phyloP scores from a whole-genome alignment of 306 rosid genomes.

The Parietaria judaica region DNA sequence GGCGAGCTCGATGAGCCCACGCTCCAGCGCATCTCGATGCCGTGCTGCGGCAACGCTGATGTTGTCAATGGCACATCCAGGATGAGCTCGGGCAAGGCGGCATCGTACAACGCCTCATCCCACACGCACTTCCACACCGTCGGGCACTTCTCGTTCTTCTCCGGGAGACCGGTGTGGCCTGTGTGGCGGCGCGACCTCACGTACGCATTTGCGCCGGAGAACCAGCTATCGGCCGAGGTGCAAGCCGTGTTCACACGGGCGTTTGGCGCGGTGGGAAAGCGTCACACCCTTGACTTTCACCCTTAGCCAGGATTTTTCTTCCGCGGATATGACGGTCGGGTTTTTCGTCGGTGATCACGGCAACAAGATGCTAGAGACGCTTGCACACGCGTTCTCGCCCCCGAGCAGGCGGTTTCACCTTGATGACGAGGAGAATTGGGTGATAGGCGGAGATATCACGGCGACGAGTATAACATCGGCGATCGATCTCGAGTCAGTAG shows the following conservation, averaged over 20 bases:
- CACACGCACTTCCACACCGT: constrained; percentile 42
- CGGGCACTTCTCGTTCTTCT: constrained; percentile 53
- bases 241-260: constrained; percentile 52
- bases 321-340: constrained; percentile 54
- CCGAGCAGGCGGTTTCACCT: constrained; percentile 67
- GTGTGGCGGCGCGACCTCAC: constrained; percentile 32
- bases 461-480: constrained; percentile 33
- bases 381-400: constrained; percentile 87
- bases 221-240: constrained; percentile 23
- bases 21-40: constrained; percentile 31
- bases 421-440: constrained; percentile 68
- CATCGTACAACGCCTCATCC: not conserved
- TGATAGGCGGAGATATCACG: constrained; percentile 46
- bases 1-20: constrained; percentile 46
- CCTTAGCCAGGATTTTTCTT: constrained; percentile 8
- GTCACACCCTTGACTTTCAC: constrained; percentile 54
- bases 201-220: constrained; percentile 46
- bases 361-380: constrained; percentile 66
- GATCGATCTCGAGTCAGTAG: not conserved
- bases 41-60: constrained; percentile 74
- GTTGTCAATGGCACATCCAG: constrained; percentile 53
- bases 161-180: constrained; percentile 63
- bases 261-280: constrained; percentile 51
- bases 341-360: constrained; percentile 75
- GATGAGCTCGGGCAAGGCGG: constrained; percentile 58